Evolutionary conservation across 2,329 filamentous ascomycete species (phyloP), one percentile per base, ranked within the genome.

Genomic region (Clonostachys rosea): DNA sequence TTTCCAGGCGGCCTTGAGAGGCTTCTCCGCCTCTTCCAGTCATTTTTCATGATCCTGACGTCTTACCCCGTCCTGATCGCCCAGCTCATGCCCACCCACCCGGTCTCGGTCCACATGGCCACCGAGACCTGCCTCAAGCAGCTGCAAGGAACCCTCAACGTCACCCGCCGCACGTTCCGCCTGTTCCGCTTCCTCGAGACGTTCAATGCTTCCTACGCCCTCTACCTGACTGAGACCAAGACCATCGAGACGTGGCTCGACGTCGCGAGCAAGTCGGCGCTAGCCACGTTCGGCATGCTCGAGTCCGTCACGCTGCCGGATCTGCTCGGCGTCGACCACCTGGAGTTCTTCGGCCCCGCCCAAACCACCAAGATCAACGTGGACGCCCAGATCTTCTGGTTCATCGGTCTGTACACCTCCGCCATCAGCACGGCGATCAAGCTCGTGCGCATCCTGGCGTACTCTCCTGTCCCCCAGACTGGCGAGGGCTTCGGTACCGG

Each of bases 381-480:
- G 18, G 83, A 89, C 64, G 79, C 78, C 1, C 81, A 87, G 64
- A 76, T 81, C 45, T 83, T 86, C 63, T 91, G 87, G 87, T 78
- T 89, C 52, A 78, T 83, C 37, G 76, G 76, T 0, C 66, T 89
- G 18, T 66, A 66, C 11, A 75, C 77, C 49, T 79, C 75, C 1
- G 64, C 79, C 0, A 40, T 75, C 4, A 56, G 69, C 20, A 66
- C 69, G 3, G 33, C 71, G 34, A 53, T 79, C 50, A 63, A 69
- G 50, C 58, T 79, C 37, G 48, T 66, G n/a, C 62, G 60, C 41
- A 50, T 70, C 12, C 50, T 67, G 33, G 63, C 63, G 6, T 60
- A 62, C 20, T 59, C 61, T 16, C 63, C 69, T 3, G 64, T 67
- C 9, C 63, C 69, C 8, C 52, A 54, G 46, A 47, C 56, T 1